phyloP scores from a whole-genome alignment of 1,284 basidiomycete genomes.

The Fistulinella cinereoalba region DNA sequence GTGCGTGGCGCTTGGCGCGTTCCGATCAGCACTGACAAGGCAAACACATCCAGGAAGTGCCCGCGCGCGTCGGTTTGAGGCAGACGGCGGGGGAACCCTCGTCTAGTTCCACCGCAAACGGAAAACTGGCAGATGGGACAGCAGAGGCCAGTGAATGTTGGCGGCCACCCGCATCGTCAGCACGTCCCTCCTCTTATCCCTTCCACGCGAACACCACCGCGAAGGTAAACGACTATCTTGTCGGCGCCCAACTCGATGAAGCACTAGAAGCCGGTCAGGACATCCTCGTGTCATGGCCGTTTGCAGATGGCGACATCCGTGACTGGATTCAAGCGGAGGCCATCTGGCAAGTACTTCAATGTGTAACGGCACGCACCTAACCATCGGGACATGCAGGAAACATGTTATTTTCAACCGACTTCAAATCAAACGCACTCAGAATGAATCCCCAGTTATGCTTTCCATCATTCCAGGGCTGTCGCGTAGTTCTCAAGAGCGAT shows the following conservation, averaged over 20 bases:
- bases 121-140: slow-evolving; percentile 19
- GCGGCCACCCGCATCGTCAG: slow-evolving; percentile 44
- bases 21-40: slow-evolving; percentile 4
- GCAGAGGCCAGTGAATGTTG: slow-evolving; percentile 28
- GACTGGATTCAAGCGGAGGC: slow-evolving; percentile 94
- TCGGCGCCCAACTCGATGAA: slow-evolving; percentile 79
- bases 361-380: slow-evolving; percentile 3
- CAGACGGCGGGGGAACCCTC: slow-evolving; percentile 36
- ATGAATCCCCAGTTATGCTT: slow-evolving; percentile 84
- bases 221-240: slow-evolving; percentile 78
- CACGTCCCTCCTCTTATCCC: slow-evolving; percentile 46
- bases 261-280: slow-evolving; percentile 73
- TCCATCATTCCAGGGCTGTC: slow-evolving; percentile 70
- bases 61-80: slow-evolving; percentile 72
- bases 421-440: slow-evolving; percentile 77
- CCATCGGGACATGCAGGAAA: slow-evolving; percentile 57
- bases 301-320: slow-evolving; percentile 68
- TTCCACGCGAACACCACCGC: slow-evolving; percentile 39
- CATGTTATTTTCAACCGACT: slow-evolving; percentile 79
- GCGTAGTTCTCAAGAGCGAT: slow-evolving; percentile 69
- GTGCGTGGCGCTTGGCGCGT: slow-evolving; percentile 43
- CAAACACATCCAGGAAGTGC: slow-evolving; percentile 50
- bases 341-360: slow-evolving; percentile 61
- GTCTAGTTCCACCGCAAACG: slow-evolving; percentile 21
- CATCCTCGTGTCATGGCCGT: slow-evolving; percentile 80